Base-by-base conservation (phyloP, 257 asterid species). In the Solanum boliviense region DNA sequence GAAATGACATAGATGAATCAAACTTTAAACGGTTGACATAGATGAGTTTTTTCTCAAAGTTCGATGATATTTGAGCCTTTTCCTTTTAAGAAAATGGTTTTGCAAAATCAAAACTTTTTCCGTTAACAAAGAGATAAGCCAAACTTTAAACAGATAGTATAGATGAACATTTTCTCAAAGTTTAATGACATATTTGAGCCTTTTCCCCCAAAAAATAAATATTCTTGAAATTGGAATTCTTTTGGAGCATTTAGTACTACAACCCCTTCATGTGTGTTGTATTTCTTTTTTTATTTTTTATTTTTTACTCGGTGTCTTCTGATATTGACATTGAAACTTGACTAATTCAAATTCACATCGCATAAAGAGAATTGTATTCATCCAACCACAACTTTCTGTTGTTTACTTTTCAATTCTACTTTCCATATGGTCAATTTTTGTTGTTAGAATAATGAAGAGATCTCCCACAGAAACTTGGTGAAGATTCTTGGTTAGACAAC, bases 321-420 rank as follows among this genome's bases (percentile, higher is more conserved):
- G 1, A 6, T 71, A 13, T 16, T 31, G 20, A 15, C 4, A 71
- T 31, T 71, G 1, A 0, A 31, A 2, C 1, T 3, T 31, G 0
- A 71, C 0, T 7, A 7, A 71, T 71, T 4, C 0, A 0, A 31
- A 71, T 70, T 29, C 12, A 70, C 2, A 1, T 13, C 0, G 11
- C 1, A 1, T 2, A 25, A 11, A 5, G 7, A 67, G 3, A 25
- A 25, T 67, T 13, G 6, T 67, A 67, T 67, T 67, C 34, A 25
- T 67, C 3, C 35, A 13, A 25, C 8, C 18, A 27, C 35, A 25
- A 67, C 35, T 4, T 27, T 67, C 5, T 72, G 5, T 9, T 32
- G 41, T 72, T 72, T 32, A 3, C 25, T 72, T 72, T 72, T 72
- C 27, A 32, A 72, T 71, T 31, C 3, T 31, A 71, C 35, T 7